Evolutionary conservation across 2,329 filamentous ascomycete genomes (phyloP).

Genomic region (Botrytis byssoidea): DNA sequence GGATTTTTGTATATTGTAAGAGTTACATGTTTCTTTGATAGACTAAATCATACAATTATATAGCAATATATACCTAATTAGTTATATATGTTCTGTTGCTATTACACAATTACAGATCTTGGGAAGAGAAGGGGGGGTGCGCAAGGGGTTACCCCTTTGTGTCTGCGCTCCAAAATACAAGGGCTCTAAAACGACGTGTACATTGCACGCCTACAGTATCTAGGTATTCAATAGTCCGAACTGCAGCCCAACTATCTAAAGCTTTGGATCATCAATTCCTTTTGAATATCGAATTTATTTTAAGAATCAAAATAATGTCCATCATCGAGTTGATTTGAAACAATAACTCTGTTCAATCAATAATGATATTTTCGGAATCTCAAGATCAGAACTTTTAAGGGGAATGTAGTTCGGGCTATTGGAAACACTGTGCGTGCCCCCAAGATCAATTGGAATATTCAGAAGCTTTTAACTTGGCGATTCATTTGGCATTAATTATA

Average conservation of each 20-base stretch:
- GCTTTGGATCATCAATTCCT: not conserved
- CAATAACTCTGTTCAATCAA: not conserved
- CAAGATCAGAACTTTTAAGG: not conserved
- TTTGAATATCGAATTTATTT: not conserved
- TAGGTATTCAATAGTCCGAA: not conserved
- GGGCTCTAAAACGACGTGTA: not conserved
- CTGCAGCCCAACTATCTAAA: not conserved
- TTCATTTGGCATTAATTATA: not conserved
- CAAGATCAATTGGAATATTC: not conserved
- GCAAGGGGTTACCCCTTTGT: not conserved
- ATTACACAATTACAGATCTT: not conserved
- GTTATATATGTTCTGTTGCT: not conserved
- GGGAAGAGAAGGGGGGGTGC: too few species aligned
- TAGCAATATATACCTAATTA: not conserved
- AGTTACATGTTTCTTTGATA: not conserved
- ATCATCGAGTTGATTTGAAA: not conserved
- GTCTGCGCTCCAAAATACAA: not conserved
- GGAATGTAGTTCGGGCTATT: not conserved
- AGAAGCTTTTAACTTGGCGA: not conserved
- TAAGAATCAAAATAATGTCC: not conserved
- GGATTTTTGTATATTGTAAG: not conserved
- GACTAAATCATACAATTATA: not conserved
- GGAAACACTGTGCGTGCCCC: not conserved
- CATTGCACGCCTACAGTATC: not conserved
- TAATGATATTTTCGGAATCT: not conserved